Evolutionary conservation across 1,139 yeast species (phyloP).

Genomic region (Zygoascus sp.): DNA sequence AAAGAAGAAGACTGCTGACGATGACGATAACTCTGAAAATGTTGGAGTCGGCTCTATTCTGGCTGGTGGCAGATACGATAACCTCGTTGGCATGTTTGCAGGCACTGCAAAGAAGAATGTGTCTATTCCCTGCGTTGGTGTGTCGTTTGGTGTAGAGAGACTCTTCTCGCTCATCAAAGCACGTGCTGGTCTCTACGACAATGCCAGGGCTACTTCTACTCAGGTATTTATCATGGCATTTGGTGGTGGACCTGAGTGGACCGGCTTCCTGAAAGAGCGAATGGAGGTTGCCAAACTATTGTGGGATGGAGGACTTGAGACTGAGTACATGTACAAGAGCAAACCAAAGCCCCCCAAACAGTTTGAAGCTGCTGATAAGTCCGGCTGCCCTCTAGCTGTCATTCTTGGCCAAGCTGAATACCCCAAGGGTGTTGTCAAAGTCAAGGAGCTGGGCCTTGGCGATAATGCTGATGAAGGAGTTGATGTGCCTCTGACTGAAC

Average conservation of each 20-base stretch:
- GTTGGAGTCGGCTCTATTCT: conserved; percentile 98
- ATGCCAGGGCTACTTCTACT: conserved; percentile 75
- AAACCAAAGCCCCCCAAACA: conserved; percentile 94
- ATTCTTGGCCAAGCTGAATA: conserved; percentile 94
- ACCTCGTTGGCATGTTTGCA: conserved; percentile 94
- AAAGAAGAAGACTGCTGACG: conserved; percentile 40
- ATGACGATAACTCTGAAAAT: conserved; percentile 91
- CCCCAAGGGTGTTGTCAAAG: conserved; percentile 72
- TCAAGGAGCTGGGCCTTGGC: conserved; percentile 85
- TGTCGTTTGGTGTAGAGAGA: conserved; percentile 95
- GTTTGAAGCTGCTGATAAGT: conserved; percentile 94
- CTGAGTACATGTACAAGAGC: conserved; percentile 85
- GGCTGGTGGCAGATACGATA: conserved; percentile 98
- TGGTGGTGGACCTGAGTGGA: conserved; percentile 97
- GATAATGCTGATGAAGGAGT: conserved; percentile 87
- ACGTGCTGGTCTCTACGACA: conserved; percentile 53
- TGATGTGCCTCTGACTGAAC: conserved; percentile 55
- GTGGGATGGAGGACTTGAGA: conserved; percentile 85
- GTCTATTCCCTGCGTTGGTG: conserved; percentile 94
- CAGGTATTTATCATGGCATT: conserved; percentile 96
- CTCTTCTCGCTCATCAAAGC: conserved; percentile 83
- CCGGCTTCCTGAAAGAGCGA: conserved; percentile 85
- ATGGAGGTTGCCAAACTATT: conserved; percentile 75
- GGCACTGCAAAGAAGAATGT: conserved; percentile 58
- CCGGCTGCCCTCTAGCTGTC: conserved; percentile 87